A percentile compares a stretch with the other conserved stretches of the same genome.
Evolutionary conservation across 352 stramenopile species (phyloP).

Genomic region (Elongisporangium prolatum): DNA sequence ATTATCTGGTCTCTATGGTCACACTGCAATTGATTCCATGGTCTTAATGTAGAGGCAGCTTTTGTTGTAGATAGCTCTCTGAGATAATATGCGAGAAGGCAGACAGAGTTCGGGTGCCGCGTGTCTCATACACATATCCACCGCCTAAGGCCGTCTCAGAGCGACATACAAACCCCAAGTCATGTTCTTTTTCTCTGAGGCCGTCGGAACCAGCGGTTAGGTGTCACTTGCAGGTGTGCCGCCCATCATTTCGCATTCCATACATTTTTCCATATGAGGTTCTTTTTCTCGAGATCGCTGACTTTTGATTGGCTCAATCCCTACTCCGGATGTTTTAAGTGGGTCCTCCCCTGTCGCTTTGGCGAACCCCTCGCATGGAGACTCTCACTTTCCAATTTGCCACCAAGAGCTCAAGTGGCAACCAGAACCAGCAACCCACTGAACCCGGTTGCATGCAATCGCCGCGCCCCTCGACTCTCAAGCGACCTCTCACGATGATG

Average conservation of each 20-base stretch:
- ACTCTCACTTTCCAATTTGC: constrained; percentile 8
- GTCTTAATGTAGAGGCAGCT: no score
- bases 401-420: not conserved
- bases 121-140: no score
- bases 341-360: not conserved
- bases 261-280: constrained; percentile 8
- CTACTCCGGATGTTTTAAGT: not conserved
- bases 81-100: no score
- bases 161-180: no score
- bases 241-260: not conserved
- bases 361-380: not conserved
- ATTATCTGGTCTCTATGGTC: no score
- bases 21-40: no score
- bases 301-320: not conserved
- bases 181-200: no score
- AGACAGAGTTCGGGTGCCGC: no score
- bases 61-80: no score
- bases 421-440: not conserved
- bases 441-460: not conserved
- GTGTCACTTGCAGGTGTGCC: not conserved
- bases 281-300: constrained; percentile 6
- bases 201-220: no score
- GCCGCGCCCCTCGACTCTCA: no score
- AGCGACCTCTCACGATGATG: not conserved
- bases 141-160: no score